Evolutionary conservation across 176 grass and related monocot genomes (phyloP).

Genomic region (Zea luxurians): DNA sequence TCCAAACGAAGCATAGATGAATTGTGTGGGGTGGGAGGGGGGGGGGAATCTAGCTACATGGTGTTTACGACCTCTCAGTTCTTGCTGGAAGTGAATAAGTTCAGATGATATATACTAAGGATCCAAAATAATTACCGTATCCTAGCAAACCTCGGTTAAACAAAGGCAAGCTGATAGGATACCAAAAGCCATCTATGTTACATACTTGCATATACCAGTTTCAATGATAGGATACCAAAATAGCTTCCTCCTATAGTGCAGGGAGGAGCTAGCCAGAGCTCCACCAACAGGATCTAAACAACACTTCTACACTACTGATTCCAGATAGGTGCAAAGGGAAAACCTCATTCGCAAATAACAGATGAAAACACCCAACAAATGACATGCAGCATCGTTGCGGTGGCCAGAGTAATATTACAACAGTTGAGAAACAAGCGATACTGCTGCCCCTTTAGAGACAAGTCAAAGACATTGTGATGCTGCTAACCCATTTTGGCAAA

Average conservation of each 20-base stretch:
- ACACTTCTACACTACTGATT: background rate
- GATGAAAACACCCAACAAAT: background rate
- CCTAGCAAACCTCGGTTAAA: background rate
- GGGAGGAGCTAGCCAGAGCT: background rate
- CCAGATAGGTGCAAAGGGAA: background rate
- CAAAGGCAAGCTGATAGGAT: background rate
- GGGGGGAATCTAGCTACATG: too few relatives aligned
- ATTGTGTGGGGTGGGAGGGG: too few relatives aligned
- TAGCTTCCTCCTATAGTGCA: background rate
- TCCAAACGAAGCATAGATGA: too few relatives aligned
- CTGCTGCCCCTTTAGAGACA: background rate
- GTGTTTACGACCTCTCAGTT: background rate
- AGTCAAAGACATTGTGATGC: background rate
- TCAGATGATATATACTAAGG: background rate
- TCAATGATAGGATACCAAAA: background rate
- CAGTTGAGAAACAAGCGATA: background rate
- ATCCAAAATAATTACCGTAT: background rate
- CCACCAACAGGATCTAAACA: background rate
- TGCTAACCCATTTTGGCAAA: background rate
- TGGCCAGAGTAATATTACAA: background rate
- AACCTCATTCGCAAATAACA: background rate
- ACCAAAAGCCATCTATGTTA: background rate
- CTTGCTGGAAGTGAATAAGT: background rate
- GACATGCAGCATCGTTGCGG: background rate
- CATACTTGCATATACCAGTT: background rate